A percentile compares a stretch with the other conserved stretches of the same genome.
Evolutionary conservation across 805 yeast species (phyloP).

Genomic region (Wickerhamiella domercqiae): DNA sequence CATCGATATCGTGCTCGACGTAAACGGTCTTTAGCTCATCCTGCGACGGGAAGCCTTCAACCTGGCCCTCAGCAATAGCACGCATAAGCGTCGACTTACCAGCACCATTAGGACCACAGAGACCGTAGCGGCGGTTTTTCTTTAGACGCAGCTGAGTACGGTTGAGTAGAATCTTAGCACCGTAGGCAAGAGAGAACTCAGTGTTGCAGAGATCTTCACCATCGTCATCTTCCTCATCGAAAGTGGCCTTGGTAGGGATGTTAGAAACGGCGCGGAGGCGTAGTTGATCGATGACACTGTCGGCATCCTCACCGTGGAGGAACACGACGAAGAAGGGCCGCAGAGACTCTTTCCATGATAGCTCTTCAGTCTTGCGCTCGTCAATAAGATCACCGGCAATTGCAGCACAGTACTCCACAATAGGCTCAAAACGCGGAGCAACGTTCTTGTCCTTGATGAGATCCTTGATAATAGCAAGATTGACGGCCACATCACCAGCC

Average conservation of each 20-base stretch:
- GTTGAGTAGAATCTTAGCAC: constrained; percentile 99
- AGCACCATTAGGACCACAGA: constrained; percentile 98
- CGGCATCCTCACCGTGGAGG: constrained; percentile 85
- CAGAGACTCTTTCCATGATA: constrained; percentile 75
- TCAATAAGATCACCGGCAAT: constrained; percentile 98
- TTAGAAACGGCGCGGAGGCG: constrained; percentile 94
- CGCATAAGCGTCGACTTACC: constrained; percentile 98
- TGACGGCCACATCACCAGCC: constrained; percentile 92
- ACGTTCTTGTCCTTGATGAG: constrained; percentile 49
- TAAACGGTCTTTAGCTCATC: constrained; percentile 98
- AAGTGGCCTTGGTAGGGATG: constrained; percentile 91
- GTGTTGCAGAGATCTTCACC: constrained; percentile 99
- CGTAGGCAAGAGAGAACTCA: constrained; percentile 99
- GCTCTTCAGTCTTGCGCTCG: constrained; percentile 89
- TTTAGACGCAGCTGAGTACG: constrained; percentile 93
- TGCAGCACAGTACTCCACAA: constrained; percentile 74
- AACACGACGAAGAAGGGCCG: constrained; percentile 92
- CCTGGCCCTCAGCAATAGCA: constrained; percentile 95
- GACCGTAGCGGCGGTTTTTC: constrained; percentile 98
- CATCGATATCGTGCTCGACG: constrained; percentile 99
- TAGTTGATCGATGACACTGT: constrained; percentile 81
- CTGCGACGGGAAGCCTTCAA: constrained; percentile 99
- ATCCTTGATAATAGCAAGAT: constrained; percentile 63
- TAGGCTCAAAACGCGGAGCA: constrained; percentile 64
- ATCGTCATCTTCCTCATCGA: constrained; percentile 85